These are phyloP conservation scores for Calvatia gigantea DNA, from an alignment of 768 basidiomycete species.

Conservation along the genomic window DNA sequence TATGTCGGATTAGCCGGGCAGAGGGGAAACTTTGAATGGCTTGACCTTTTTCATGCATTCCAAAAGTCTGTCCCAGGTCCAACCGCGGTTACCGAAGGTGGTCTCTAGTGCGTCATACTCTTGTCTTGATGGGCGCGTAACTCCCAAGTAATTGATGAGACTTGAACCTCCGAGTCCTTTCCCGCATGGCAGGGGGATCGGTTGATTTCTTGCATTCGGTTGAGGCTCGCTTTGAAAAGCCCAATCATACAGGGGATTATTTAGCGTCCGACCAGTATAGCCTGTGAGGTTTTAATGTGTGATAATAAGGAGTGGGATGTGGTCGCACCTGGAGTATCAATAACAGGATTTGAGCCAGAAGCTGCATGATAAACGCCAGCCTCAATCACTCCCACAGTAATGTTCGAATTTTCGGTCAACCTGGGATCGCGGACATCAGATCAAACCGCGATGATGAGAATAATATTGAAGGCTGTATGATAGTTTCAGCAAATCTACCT, in stretches of 20 bases:
- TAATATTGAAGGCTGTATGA: background rate
- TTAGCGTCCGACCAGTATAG: background rate
- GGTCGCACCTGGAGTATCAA: slow-evolving; percentile 18
- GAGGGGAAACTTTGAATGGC: background rate
- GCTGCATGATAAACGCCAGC: slow-evolving; percentile 19
- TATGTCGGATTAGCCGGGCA: background rate
- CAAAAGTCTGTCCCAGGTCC: slow-evolving; percentile 19
- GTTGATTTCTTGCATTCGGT: slow-evolving; percentile 15
- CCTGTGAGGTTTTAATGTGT: background rate
- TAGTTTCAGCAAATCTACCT: slow-evolving; percentile 10
- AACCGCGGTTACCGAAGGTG: slow-evolving; percentile 15
- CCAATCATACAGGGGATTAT: slow-evolving; percentile 24
- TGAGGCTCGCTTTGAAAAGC: slow-evolving; percentile 23
- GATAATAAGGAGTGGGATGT: background rate
- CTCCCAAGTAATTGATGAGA: slow-evolving; percentile 9
- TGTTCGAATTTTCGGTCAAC: slow-evolving; percentile 31
- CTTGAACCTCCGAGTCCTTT: slow-evolving; percentile 27
- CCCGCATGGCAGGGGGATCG: slow-evolving; percentile 19
- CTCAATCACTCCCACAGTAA: slow-evolving; percentile 35
- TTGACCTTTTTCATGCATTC: slow-evolving; percentile 18
- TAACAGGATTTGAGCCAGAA: background rate
- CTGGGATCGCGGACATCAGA: slow-evolving; percentile 17
- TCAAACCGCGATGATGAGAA: background rate
- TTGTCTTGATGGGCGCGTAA: slow-evolving; percentile 5
- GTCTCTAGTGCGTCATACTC: slow-evolving; percentile 16